These are phyloP conservation scores for Vaccinium vitisidaea DNA, from an alignment of 148 eudicot species.

Conservation along the genomic window DNA sequence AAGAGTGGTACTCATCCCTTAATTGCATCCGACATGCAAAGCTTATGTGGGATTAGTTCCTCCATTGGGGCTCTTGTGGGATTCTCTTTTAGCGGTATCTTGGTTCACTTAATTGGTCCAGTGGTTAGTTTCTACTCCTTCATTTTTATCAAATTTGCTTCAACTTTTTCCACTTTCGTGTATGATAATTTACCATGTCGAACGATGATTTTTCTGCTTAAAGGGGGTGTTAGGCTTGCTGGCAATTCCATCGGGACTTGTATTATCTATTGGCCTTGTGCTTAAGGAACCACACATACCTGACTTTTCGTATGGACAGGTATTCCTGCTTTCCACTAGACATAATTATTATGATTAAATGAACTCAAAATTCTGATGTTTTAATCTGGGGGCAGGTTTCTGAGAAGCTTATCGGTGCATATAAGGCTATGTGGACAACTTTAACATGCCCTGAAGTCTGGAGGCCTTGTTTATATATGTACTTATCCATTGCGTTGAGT, in stretches of 20 bases:
- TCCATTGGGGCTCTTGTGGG: slow-evolving; percentile 80
- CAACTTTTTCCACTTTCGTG: slow-evolving; percentile 9
- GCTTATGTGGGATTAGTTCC: slow-evolving; percentile 77
- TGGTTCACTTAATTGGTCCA: slow-evolving; percentile 85
- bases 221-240: slow-evolving; percentile 91
- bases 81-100: slow-evolving; percentile 77
- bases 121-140: slow-evolving; percentile 43
- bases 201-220: background rate
- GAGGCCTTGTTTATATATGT: slow-evolving; percentile 94
- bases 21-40: slow-evolving; percentile 94
- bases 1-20: slow-evolving; percentile 62
- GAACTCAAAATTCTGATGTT: slow-evolving; percentile 7
- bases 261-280: slow-evolving; percentile 58
- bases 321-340: slow-evolving; percentile 23
- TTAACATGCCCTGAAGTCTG: slow-evolving; percentile 74
- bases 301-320: slow-evolving; percentile 62
- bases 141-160: slow-evolving; percentile 12
- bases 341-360: background rate
- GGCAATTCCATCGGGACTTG: slow-evolving; percentile 64
- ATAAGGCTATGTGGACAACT: slow-evolving; percentile 76
- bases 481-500: slow-evolving; percentile 63
- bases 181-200: background rate
- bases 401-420: slow-evolving; percentile 58
- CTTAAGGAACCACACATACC: slow-evolving; percentile 59
- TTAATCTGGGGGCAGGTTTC: slow-evolving; percentile 44